These are phyloP conservation scores for Saccharomycopsis olivae DNA, from an alignment of 805 yeast species.

Conservation along the genomic window DNA sequence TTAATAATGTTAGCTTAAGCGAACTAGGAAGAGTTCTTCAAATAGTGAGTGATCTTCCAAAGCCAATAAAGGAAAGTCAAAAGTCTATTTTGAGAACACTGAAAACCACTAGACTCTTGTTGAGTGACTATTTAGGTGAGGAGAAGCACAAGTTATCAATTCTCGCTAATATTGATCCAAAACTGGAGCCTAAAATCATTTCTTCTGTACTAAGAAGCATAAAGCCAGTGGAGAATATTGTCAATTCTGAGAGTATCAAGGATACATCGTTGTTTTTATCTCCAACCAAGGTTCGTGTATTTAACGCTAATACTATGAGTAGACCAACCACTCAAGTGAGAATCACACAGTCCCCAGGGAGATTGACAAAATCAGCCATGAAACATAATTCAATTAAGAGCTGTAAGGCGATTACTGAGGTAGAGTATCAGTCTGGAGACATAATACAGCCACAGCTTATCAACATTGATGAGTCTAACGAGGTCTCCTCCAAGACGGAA, in stretches of 20 bases:
- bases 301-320: not conserved
- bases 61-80: slow-evolving; percentile 20
- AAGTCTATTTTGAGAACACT: slow-evolving; percentile 36
- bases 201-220: slow-evolving; percentile 25
- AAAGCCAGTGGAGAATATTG: slow-evolving; percentile 16
- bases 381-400: not conserved
- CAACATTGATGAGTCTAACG: not conserved
- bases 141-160: slow-evolving; percentile 24
- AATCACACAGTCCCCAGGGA: not conserved
- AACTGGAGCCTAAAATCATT: slow-evolving; percentile 28
- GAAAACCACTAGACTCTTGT: slow-evolving; percentile 37
- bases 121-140: slow-evolving; percentile 32
- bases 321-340: not conserved
- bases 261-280: not conserved
- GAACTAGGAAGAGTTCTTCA: slow-evolving; percentile 41
- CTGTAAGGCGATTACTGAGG: no score
- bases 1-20: slow-evolving; percentile 38
- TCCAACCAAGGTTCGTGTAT: not conserved
- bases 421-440: no score
- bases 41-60: slow-evolving; percentile 23
- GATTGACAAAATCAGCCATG: not conserved
- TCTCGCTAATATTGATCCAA: slow-evolving; percentile 31
- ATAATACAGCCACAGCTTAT: not conserved
- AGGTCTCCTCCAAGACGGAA: no score
- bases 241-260: slow-evolving; percentile 5